These are phyloP conservation scores for Dianthus caryophyllus DNA, from an alignment of 148 eudicot genomes.

Conservation along the genomic window DNA sequence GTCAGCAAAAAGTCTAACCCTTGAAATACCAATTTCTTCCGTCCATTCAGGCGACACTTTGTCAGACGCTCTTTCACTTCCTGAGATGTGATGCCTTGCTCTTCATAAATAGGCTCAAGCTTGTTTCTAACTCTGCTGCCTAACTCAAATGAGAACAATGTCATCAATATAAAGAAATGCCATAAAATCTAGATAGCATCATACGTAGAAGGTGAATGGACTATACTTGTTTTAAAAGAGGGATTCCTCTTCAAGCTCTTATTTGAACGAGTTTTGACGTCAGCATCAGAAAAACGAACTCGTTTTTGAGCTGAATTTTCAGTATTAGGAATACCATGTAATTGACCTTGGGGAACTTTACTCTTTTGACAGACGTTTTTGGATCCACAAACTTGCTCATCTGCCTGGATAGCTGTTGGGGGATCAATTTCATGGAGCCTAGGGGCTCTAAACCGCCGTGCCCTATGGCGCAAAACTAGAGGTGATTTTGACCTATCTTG, in stretches of 20 bases:
- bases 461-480: constrained; percentile 27
- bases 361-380: constrained; percentile 18
- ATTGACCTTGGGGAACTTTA: constrained; percentile 23
- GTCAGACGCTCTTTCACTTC: constrained; percentile 44
- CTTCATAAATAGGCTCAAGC: constrained; percentile 24
- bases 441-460: constrained; percentile 34
- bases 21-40: constrained; percentile 49
- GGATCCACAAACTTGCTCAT: constrained; percentile 23
- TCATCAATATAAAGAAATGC: background rate
- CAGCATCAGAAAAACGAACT: constrained; percentile 50
- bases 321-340: constrained; percentile 20
- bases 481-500: constrained; percentile 29
- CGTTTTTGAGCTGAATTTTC: constrained; percentile 45
- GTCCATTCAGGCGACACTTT: constrained; percentile 28
- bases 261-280: constrained; percentile 25
- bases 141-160: constrained; percentile 28
- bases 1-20: constrained; percentile 70
- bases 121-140: constrained; percentile 33
- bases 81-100: constrained; percentile 34
- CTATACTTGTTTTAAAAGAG: constrained; percentile 30
- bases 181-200: constrained; percentile 5
- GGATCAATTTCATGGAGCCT: constrained; percentile 25
- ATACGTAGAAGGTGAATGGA: constrained; percentile 5
- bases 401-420: constrained; percentile 23
- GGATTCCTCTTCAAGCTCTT: constrained; percentile 21